Evolutionary conservation across 176 grass and related monocot species (phyloP).

Genomic region (barley (Hordeum vulgare)): DNA sequence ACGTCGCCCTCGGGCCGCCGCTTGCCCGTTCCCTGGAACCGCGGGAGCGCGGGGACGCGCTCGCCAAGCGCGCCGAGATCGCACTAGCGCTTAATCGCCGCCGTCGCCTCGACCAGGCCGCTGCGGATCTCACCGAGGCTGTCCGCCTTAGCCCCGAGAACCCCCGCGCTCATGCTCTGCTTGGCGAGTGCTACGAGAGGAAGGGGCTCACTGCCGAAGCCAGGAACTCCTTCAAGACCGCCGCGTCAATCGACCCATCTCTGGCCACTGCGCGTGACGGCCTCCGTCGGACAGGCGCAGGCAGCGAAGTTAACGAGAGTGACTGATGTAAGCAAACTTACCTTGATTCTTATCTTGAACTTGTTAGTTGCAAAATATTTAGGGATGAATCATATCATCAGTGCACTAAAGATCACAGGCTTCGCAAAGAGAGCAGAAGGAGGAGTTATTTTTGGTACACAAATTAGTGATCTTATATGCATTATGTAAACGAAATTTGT

Average conservation of each 20-base stretch:
- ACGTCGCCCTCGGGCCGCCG: constrained; percentile 52
- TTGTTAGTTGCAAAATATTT: background rate
- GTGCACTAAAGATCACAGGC: background rate
- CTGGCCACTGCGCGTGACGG: constrained; percentile 35
- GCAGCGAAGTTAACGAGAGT: constrained; percentile 16
- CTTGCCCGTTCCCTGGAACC: constrained; percentile 50
- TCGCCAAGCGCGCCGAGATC: constrained; percentile 75
- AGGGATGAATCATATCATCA: background rate
- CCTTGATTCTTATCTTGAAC: constrained; percentile 5
- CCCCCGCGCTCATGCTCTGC: constrained; percentile 50
- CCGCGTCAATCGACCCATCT: constrained; percentile 47
- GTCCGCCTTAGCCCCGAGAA: constrained; percentile 74
- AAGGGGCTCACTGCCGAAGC: constrained; percentile 46
- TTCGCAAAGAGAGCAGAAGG: background rate
- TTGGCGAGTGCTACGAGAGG: constrained; percentile 77
- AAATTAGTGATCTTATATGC: background rate
- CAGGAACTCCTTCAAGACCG: constrained; percentile 50
- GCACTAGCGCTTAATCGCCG: constrained; percentile 51
- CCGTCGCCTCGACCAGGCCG: constrained; percentile 47
- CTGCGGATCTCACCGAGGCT: constrained; percentile 54
- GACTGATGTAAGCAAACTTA: constrained; percentile 28
- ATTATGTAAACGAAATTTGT: background rate
- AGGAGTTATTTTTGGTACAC: background rate
- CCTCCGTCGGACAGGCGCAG: constrained; percentile 33
- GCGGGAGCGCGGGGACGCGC: constrained; percentile 70